Percentiles rank a stretch among this genome's conserved stretches.
phyloP scores from a whole-genome alignment of 169 alveolate species.

The Plasmodium fragile region DNA sequence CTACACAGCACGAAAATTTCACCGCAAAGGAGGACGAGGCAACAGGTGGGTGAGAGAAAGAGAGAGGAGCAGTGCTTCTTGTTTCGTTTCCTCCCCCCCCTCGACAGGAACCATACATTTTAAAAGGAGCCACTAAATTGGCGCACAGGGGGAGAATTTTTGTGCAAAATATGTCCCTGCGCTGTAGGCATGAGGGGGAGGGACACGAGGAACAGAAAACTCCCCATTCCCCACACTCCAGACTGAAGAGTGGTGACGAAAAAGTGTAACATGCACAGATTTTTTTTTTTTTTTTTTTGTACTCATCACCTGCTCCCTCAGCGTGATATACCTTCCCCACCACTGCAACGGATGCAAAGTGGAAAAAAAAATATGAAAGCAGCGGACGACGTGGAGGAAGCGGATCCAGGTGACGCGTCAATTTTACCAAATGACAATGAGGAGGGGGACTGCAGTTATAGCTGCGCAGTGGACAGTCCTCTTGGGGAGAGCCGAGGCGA shows the following conservation, averaged over 20 bases:
- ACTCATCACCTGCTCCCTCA: background rate
- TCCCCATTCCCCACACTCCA: background rate
- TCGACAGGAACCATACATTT: background rate
- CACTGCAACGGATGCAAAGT: background rate
- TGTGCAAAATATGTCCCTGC: background rate
- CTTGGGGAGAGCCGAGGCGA: background rate
- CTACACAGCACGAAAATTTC: background rate
- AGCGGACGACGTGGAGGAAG: background rate
- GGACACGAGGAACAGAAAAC: background rate
- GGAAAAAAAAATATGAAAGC: background rate
- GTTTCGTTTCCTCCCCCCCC: background rate
- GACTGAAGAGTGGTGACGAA: background rate
- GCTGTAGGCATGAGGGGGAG: background rate
- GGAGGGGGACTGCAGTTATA: background rate
- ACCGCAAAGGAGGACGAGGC: background rate
- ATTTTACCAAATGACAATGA: background rate
- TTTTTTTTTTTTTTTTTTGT: no score
- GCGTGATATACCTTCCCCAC: background rate
- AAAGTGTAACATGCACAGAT: background rate
- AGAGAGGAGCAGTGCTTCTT: background rate
- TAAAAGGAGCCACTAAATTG: background rate
- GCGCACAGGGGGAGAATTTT: background rate
- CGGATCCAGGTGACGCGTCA: background rate
- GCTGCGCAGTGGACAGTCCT: background rate
- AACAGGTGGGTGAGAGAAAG: background rate